A percentile compares a stretch with the other conserved stretches of the same genome.
These are phyloP conservation scores for Grosmannia huntii DNA, from an alignment of 2,329 filamentous ascomycete genomes.

Conservation along the genomic window DNA sequence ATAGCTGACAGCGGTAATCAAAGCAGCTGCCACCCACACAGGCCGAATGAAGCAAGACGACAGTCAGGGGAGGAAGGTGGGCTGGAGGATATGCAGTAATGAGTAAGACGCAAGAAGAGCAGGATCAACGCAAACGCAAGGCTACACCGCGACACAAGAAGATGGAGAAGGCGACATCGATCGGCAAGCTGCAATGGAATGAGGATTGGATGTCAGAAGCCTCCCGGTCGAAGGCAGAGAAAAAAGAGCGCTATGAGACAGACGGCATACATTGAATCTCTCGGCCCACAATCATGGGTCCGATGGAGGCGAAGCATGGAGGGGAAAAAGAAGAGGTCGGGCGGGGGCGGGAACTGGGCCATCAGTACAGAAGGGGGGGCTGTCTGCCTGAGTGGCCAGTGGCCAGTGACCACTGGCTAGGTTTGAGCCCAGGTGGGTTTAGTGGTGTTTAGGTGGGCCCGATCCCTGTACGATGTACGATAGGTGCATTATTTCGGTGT, in stretches of 20 bases:
- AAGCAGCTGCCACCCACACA: too few relatives aligned
- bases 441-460: too few relatives aligned
- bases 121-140: background rate
- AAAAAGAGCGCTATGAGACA: background rate
- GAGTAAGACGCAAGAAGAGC: background rate
- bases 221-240: background rate
- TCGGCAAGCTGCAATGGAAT: background rate
- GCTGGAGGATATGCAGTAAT: background rate
- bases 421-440: background rate
- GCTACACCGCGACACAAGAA: background rate
- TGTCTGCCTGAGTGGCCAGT: background rate
- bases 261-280: background rate
- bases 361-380: background rate
- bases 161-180: background rate
- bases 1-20: too few relatives aligned
- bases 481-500: too few relatives aligned
- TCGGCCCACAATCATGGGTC: background rate
- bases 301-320: background rate
- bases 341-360: background rate
- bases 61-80: background rate
- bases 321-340: background rate
- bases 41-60: background rate
- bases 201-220: background rate
- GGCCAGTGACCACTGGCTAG: too few relatives aligned
- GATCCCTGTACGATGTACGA: too few relatives aligned